Percentiles rank a stretch among this genome's conserved stretches.
Conservation (phyloP, 768 basidiomycete genomes). For the Boletus bicolor region DNA sequence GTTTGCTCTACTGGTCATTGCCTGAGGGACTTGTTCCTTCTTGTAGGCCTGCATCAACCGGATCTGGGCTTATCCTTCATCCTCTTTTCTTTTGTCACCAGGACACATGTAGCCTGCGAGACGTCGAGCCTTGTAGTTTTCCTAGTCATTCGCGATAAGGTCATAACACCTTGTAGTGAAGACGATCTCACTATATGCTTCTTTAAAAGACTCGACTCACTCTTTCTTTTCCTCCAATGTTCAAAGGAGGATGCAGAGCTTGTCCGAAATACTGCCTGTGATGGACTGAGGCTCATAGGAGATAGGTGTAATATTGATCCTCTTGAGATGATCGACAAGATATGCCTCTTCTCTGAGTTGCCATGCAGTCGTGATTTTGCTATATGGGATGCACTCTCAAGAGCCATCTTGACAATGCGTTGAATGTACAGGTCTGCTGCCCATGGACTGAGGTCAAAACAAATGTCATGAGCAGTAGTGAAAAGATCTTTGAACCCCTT, state of each 20-base stretch:
- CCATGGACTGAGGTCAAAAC: conserved; percentile 65
- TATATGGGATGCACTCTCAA: conserved; percentile 42
- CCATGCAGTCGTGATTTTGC: conserved; percentile 51
- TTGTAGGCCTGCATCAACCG: too few species aligned
- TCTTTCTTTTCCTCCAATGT: conserved; percentile 55
- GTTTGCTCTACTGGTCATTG: too few species aligned
- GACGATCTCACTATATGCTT: conserved; percentile 66
- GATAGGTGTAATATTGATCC: conserved; percentile 41
- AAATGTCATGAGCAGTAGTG: conserved; percentile 55
- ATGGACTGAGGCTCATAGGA: conserved; percentile 54
- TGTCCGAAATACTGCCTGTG: conserved; percentile 50
- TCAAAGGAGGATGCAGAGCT: conserved; percentile 52
- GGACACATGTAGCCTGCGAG: too few species aligned
- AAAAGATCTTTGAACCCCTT: conserved; percentile 61
- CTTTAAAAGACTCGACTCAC: conserved; percentile 46
- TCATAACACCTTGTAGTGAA: conserved; percentile 58
- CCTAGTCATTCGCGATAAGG: too few species aligned
- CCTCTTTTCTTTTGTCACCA: too few species aligned
- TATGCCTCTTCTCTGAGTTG: conserved; percentile 60
- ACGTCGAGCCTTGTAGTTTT: too few species aligned
- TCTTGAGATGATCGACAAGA: conserved; percentile 47
- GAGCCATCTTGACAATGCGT: conserved; percentile 53
- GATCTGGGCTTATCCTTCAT: too few species aligned
- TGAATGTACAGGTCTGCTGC: conserved; percentile 76
- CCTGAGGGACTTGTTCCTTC: too few species aligned